phyloP scores from a whole-genome alignment of 257 asterid species.

The Solanum phureja region DNA sequence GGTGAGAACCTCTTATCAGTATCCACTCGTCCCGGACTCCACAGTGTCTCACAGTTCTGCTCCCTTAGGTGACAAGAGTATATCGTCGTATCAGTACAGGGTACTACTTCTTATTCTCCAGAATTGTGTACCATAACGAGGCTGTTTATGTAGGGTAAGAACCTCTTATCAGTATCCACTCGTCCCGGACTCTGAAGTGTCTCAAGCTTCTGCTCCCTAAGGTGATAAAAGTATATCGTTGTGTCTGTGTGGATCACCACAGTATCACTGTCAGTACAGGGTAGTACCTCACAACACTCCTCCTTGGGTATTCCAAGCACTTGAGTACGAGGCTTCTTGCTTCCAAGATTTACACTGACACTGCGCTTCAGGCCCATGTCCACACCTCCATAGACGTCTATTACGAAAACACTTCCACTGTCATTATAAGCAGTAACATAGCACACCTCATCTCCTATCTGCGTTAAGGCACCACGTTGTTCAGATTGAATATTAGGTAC shows the following conservation, averaged over 20 bases:
- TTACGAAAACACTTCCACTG: background rate
- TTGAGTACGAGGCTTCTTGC: background rate
- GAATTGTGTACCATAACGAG: slow-evolving; percentile 16
- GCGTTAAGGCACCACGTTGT: slow-evolving; percentile 20
- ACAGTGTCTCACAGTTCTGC: background rate
- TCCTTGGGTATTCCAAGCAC: background rate
- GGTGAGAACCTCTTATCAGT: slow-evolving; percentile 7
- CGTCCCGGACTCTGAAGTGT: background rate
- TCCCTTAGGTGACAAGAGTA: slow-evolving; percentile 9
- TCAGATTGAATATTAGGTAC: background rate
- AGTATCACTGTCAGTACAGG: slow-evolving; percentile 12
- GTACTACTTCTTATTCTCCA: slow-evolving; percentile 12
- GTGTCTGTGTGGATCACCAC: slow-evolving; percentile 19
- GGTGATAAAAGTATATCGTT: slow-evolving; percentile 6
- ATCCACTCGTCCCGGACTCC: background rate
- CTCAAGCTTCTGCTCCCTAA: slow-evolving; percentile 4
- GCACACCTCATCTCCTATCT: slow-evolving; percentile 28
- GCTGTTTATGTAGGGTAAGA: slow-evolving; percentile 37
- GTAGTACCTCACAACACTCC: slow-evolving; percentile 13
- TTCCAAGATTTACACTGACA: slow-evolving; percentile 2
- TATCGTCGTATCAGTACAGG: slow-evolving; percentile 4
- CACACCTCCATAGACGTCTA: slow-evolving; percentile 24
- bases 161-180: background rate
- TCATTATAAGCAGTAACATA: slow-evolving; percentile 8
- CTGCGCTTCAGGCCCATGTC: slow-evolving; percentile 13